Evolutionary conservation across 345 rosid species (phyloP).

Genomic region (Eucalyptus regnans): DNA sequence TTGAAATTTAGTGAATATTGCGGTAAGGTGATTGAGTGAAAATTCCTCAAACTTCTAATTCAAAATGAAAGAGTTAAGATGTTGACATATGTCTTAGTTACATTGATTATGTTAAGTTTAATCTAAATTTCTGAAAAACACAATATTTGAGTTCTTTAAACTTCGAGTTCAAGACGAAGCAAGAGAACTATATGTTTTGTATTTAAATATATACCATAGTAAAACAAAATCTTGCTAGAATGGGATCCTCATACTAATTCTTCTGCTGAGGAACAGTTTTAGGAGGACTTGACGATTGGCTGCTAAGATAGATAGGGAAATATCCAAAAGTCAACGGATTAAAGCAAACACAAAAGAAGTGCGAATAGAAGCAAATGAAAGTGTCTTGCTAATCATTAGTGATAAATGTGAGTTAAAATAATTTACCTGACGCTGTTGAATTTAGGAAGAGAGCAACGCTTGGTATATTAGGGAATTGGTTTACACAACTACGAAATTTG

Average conservation of each 20-base stretch:
- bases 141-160: background rate
- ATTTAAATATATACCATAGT: background rate
- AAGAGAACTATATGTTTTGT: background rate
- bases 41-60: background rate
- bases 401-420: background rate
- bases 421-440: background rate
- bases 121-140: background rate
- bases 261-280: background rate
- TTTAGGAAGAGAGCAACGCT: background rate
- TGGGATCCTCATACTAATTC: background rate
- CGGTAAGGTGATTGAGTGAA: background rate
- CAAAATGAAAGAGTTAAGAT: background rate
- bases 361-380: background rate
- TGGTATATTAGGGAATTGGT: background rate
- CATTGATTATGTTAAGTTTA: background rate
- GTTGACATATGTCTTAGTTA: background rate
- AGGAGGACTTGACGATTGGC: background rate
- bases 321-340: background rate
- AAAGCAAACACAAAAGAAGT: background rate
- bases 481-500: background rate
- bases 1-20: background rate
- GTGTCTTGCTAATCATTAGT: background rate
- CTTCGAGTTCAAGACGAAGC: background rate
- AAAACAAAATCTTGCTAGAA: background rate
- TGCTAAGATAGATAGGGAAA: background rate